phyloP scores from a whole-genome alignment of 345 rosid genomes.

The Eucalyptus victrix region DNA sequence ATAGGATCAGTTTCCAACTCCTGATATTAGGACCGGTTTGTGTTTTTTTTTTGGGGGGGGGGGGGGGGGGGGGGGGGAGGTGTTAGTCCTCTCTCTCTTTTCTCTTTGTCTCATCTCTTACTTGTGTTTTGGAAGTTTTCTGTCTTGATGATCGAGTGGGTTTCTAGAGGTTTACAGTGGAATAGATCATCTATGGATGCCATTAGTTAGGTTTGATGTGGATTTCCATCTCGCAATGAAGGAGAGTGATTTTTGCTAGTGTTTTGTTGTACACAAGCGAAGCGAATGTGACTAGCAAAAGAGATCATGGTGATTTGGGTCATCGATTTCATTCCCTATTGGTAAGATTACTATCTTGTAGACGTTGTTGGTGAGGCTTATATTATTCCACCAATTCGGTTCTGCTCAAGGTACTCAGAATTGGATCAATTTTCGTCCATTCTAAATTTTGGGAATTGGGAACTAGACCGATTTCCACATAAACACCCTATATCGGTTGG shows the following conservation, averaged over 20 bases:
- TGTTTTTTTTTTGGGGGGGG: too few relatives aligned
- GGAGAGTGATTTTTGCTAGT: background rate
- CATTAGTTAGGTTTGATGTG: background rate
- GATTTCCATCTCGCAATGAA: background rate
- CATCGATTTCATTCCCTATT: too few relatives aligned
- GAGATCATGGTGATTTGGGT: background rate
- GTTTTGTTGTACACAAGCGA: background rate
- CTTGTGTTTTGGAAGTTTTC: background rate
- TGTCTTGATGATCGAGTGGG: background rate
- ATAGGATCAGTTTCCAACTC: too few relatives aligned
- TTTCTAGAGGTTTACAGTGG: background rate
- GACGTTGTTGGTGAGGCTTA: background rate
- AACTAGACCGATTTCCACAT: too few relatives aligned
- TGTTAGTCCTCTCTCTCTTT: background rate
- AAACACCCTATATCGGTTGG: too few relatives aligned
- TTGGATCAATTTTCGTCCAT: accelerated
- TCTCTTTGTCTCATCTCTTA: too few relatives aligned
- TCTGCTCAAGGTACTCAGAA: background rate
- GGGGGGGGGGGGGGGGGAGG: too few relatives aligned
- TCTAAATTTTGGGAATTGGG: too few relatives aligned
- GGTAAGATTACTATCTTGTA: too few relatives aligned
- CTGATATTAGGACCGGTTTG: background rate
- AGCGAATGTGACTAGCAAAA: background rate
- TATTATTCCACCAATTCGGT: accelerated
- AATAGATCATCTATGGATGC: background rate